A percentile compares a stretch with the other conserved stretches of the same genome.
Evolutionary conservation across 2,329 filamentous ascomycete genomes (phyloP).

Genomic region (Cercospora sesami): DNA sequence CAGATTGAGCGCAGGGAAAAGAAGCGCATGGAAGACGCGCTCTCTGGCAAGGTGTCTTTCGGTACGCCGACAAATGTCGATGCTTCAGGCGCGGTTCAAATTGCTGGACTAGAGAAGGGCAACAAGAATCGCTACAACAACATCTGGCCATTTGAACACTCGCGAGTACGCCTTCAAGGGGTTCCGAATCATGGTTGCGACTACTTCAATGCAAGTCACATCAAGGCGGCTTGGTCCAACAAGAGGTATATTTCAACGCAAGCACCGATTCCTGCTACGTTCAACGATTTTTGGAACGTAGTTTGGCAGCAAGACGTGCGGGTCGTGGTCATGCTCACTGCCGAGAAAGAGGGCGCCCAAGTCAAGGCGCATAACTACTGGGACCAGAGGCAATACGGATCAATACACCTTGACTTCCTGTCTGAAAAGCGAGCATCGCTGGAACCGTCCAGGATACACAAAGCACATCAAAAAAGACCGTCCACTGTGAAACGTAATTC

Average conservation of each 20-base stretch:
- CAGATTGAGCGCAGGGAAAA: constrained; percentile 82
- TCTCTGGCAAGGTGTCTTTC: constrained; percentile 62
- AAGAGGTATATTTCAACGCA: constrained; percentile 96
- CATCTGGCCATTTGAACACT: constrained; percentile 93
- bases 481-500: constrained; percentile 40
- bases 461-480: constrained; percentile 43
- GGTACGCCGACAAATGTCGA: constrained; percentile 42
- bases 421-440: constrained; percentile 82
- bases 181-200: constrained; percentile 72
- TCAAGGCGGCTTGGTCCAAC: constrained; percentile 76
- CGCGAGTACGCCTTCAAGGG: constrained; percentile 75
- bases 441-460: constrained; percentile 59
- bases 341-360: constrained; percentile 88
- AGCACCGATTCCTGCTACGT: constrained; percentile 87
- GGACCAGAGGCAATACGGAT: constrained; percentile 75
- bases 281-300: constrained; percentile 96
- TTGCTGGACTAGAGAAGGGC: constrained; percentile 92
- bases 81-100: constrained; percentile 55
- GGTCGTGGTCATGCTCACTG: constrained; percentile 94
- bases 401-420: constrained; percentile 70
- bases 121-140: constrained; percentile 97
- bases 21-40: constrained; percentile 84
- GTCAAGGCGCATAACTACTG: constrained; percentile 96
- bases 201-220: constrained; percentile 91
- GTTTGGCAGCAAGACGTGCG: constrained; percentile 96